These are phyloP conservation scores for Solanum gandarillasii DNA, from an alignment of 257 asterid genomes.

Conservation along the genomic window DNA sequence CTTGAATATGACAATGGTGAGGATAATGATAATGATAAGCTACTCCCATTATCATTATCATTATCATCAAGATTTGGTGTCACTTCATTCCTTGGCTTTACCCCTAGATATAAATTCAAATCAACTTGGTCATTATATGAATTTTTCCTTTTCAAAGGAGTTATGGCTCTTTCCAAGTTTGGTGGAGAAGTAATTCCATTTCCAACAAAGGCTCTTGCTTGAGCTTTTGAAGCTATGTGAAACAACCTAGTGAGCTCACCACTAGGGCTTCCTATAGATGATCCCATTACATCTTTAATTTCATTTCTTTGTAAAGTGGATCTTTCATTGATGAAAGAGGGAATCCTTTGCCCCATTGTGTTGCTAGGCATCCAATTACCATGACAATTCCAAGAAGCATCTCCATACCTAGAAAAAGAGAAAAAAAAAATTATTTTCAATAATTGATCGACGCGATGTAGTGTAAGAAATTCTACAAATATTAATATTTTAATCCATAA, in stretches of 20 bases:
- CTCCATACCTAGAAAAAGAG: constrained; percentile 31
- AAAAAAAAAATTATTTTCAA: background rate
- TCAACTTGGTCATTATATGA: constrained; percentile 21
- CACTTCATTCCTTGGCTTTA: constrained; percentile 8
- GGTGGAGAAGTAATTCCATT: background rate
- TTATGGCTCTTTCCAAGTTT: background rate
- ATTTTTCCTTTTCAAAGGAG: constrained; percentile 38
- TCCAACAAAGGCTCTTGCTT: background rate
- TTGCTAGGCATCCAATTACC: constrained; percentile 37
- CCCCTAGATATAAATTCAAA: constrained; percentile 49
- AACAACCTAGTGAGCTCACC: background rate
- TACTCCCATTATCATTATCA: constrained; percentile 22
- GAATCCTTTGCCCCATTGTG: constrained; percentile 3
- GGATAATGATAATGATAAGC: constrained; percentile 34
- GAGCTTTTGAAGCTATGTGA: background rate
- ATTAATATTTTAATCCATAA: background rate
- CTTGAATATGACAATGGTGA: constrained; percentile 16
- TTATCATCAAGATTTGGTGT: background rate
- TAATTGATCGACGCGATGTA: background rate
- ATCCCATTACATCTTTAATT: constrained; percentile 7
- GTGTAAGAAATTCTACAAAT: background rate
- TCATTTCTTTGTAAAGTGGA: constrained; percentile 8
- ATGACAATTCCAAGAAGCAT: constrained; percentile 21
- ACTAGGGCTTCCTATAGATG: constrained; percentile 12
- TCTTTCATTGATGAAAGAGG: constrained; percentile 16